Evolutionary conservation across 2,329 filamentous ascomycete genomes (phyloP), one percentile per base, ranked within the genome.

Genomic region (Fusarium chlamydosporum): DNA sequence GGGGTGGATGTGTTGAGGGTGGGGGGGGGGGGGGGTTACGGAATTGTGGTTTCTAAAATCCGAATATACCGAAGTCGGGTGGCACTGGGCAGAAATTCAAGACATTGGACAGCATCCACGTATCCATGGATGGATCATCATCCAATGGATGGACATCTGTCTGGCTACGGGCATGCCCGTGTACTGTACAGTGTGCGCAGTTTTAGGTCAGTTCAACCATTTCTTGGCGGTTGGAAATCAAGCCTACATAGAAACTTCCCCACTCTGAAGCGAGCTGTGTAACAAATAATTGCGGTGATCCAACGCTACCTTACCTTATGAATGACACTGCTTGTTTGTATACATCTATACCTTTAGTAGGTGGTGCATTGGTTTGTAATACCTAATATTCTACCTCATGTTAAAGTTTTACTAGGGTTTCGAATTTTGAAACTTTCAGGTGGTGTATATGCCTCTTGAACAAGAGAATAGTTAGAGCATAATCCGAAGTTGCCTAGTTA

Each of bases 231-330:
- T 18, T 37, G 18, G 31, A 42, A 20, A 29, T 29, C 29, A 29
- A 47, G 53, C 26, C 35, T 34, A 23, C 23, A 23, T 23, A 59
- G 52, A 51, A 23, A 33, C 20, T 38, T 18, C n/a, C 18, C 42
- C 27, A 29, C 35, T 34, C 29, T 29, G 51, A 43, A 51, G 62
- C 38, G 47, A 59, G 56, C 46, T 62, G 56, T 67, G 47, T 48
- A 56, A 50, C 34, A 68, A 11, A 11, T 29, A 29, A 11, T 29
- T 9, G 16, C 31, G 45, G 9, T 26, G 26, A 43, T 29, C 29
- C 11, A 13, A 43, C 11, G 40, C 40, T 42, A 4, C 29, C 29
- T 34, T 42, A 4, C 29, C 29, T 34, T 15, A 31, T 23, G 23
- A 23, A 23, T 23, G 23, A 23, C 23, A 23, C 23, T 23, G 23